Evolutionary conservation across 257 asterid species (phyloP).

Genomic region (Asclepias syriaca): DNA sequence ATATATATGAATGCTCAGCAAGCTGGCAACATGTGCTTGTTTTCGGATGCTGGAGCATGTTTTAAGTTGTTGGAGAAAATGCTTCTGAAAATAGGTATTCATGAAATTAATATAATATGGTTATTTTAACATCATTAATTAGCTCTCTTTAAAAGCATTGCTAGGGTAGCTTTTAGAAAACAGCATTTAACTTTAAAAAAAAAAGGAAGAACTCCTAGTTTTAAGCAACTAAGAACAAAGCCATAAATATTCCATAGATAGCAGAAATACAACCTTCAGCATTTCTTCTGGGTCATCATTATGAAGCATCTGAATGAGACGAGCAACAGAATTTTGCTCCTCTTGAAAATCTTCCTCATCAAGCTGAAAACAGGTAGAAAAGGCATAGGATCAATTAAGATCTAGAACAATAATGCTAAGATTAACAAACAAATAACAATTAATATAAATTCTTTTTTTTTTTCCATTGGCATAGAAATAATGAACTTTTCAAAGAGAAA

Average conservation of each 20-base stretch:
- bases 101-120: too few species aligned
- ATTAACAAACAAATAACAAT: background rate
- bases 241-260: slow-evolving; percentile 11
- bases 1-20: background rate
- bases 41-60: too few species aligned
- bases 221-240: too few species aligned
- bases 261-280: slow-evolving; percentile 59
- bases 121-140: too few species aligned
- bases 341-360: slow-evolving; percentile 93
- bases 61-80: too few species aligned
- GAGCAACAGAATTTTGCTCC: slow-evolving; percentile 88
- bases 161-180: too few species aligned
- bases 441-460: background rate
- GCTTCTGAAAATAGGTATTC: too few species aligned
- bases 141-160: too few species aligned
- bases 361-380: slow-evolving; percentile 44
- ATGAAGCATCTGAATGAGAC: slow-evolving; percentile 86
- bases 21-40: background rate
- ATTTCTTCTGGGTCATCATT: slow-evolving; percentile 85
- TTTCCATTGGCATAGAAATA: background rate
- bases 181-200: too few species aligned
- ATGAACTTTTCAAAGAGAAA: background rate
- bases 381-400: background rate
- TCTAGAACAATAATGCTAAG: background rate
- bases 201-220: too few species aligned